Evolutionary conservation across 495 filamentous ascomycete genomes (phyloP).

Genomic region (Podospora pseudocomata): DNA sequence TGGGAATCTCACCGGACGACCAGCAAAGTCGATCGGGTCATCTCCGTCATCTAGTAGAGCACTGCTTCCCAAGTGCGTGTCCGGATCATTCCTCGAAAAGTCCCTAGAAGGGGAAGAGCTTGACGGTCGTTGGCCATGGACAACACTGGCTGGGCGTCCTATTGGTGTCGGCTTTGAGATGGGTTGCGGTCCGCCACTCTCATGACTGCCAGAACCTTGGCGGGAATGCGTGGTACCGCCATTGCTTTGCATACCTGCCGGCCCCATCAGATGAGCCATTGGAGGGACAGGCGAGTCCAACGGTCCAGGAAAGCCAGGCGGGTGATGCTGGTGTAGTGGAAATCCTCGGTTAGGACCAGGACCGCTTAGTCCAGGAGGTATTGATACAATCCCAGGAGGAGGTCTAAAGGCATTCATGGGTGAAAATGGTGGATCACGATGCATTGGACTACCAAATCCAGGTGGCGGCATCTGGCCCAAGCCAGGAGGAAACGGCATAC

Average conservation of each 20-base stretch:
- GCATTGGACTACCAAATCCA: conserved; percentile 38
- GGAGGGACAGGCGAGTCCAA: conserved; percentile 40
- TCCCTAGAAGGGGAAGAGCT: conserved; percentile 44
- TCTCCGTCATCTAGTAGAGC: conserved; percentile 85
- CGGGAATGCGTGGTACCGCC: conserved; percentile 40
- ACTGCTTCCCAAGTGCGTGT: conserved; percentile 89
- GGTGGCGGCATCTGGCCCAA: conserved; percentile 37
- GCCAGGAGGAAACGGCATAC: conserved; percentile 34
- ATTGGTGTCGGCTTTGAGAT: conserved; percentile 83
- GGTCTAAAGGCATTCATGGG: conserved; percentile 41
- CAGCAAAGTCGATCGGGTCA: conserved; percentile 33
- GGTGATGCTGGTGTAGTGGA: conserved; percentile 47
- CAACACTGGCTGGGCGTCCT: conserved; percentile 75
- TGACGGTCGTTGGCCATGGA: conserved; percentile 37
- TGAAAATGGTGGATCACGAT: conserved; percentile 34
- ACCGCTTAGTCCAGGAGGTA: conserved; percentile 55
- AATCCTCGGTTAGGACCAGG: conserved; percentile 63
- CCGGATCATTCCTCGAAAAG: conserved; percentile 50
- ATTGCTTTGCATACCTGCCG: conserved; percentile 32
- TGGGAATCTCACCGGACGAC: conserved; percentile 25
- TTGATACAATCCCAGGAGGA: conserved; percentile 49
- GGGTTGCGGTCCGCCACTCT: conserved; percentile 52
- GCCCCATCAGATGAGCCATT: conserved; percentile 32
- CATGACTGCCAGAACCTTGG: conserved; percentile 45
- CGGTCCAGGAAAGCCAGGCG: conserved; percentile 54